These are phyloP conservation scores for Hysterangium stoloniferum DNA, from an alignment of 768 basidiomycete genomes.

Conservation along the genomic window DNA sequence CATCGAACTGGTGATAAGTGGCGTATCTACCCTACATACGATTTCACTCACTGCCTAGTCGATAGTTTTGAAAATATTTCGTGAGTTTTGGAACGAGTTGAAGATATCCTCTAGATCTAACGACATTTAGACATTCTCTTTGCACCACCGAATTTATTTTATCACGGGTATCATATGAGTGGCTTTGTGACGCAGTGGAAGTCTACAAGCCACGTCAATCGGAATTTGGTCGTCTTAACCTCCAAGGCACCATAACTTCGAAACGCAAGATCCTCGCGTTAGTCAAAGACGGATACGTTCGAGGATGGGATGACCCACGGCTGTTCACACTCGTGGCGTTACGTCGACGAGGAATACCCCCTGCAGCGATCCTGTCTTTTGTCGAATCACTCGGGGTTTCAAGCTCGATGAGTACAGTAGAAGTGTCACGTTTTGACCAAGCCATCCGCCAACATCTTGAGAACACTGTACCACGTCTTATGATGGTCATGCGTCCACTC, in stretches of 20 bases:
- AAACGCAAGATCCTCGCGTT: constrained; percentile 91
- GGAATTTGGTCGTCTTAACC: constrained; percentile 87
- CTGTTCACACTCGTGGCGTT: constrained; percentile 95
- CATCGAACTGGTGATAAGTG: constrained; percentile 90
- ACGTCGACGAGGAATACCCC: constrained; percentile 92
- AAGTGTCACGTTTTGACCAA: constrained; percentile 86
- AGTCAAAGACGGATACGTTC: constrained; percentile 77
- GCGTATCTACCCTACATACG: constrained; percentile 98
- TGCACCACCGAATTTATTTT: constrained; percentile 95
- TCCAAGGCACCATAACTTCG: constrained; percentile 94
- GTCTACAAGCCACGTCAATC: constrained; percentile 97
- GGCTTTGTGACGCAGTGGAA: constrained; percentile 96
- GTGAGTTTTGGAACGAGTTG: constrained; percentile 42
- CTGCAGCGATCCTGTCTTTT: constrained; percentile 89
- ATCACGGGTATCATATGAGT: constrained; percentile 96
- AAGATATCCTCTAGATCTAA: background rate
- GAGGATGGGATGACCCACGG: constrained; percentile 95
- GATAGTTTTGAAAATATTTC: constrained; percentile 99
- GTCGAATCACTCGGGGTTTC: constrained; percentile 94
- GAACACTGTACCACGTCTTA: constrained; percentile 73
- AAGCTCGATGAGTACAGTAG: constrained; percentile 73
- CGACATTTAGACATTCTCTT: constrained; percentile 71
- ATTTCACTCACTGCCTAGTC: constrained; percentile 96
- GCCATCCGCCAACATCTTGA: constrained; percentile 85
- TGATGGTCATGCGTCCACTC: constrained; percentile 87